Evolutionary conservation across 202 grass and related monocot genomes (phyloP), one percentile per base, ranked within the genome.

Genomic region (Dendrocalamus latiflorus): DNA sequence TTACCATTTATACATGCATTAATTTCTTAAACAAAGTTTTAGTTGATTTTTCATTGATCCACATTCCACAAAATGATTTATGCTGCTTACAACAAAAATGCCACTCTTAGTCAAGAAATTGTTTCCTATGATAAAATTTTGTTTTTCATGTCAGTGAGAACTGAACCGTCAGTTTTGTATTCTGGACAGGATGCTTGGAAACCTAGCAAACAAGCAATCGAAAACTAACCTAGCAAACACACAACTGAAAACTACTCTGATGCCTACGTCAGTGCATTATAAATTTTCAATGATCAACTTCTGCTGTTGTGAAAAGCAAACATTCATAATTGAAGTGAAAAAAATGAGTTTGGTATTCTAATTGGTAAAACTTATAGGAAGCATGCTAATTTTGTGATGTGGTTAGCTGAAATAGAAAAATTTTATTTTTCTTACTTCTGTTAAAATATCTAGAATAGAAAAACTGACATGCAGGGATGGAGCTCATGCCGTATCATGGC

Each of bases 141-240:
- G 33, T 75, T 76, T 78, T 72, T 57, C 26, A 36, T 83, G 15
- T 39, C 25, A 69, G 50, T 81, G 51, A 74, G 39, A 62, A 71
- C 56, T 55, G 26, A 63, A 36, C 22, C 37, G 5, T 17, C 8
- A 68, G 38, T 38, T 45, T 42, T 42, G 22, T 73, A 85, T 81
- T 38, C n/a, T 39, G 36, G 55, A 33, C 50, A 61, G 55, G 41
- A 84, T 85, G 24, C 53, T 44, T 76, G 63, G 26, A 63, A 74
- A 14, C 67, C 39, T 72, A 30, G 44, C 15, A 58, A 42, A 21
- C 12, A 43, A 28, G 24, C 54, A 80, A 65, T 65, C 12, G 20
- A 21, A 37, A 50, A 63, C 25, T 33, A 68, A 25, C 57, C 37
- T 72, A 57, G 33, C 9, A 49, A 59, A 34, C 22, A 55, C 6